Conservation (phyloP, 2,329 filamentous ascomycete genomes). For the Paradendryphiella salina region DNA sequence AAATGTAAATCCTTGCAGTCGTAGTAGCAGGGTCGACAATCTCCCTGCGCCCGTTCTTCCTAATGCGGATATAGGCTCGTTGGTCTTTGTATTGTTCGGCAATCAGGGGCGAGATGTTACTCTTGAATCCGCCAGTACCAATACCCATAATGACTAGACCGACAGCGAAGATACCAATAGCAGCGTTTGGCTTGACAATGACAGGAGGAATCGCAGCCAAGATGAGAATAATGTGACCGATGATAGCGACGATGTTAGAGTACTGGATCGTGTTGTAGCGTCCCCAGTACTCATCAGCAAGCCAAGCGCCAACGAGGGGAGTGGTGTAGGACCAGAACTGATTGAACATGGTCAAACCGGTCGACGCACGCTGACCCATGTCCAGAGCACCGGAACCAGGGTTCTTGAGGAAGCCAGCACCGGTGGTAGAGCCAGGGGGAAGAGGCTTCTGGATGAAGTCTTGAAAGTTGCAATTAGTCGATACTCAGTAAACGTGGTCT, state of each 20-base stretch:
- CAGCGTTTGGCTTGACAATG: conserved; percentile 54
- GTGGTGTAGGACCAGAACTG: conserved; percentile 62
- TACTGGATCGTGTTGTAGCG: conserved; percentile 63
- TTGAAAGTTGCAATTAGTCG: conserved; percentile 22
- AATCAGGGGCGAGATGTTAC: conserved; percentile 60
- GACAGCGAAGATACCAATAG: conserved; percentile 58
- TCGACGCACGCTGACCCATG: conserved; percentile 59
- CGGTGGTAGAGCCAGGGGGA: conserved; percentile 39
- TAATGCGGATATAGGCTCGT: conserved; percentile 36
- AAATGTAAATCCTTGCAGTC: conserved; percentile 63
- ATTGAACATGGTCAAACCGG: conserved; percentile 58
- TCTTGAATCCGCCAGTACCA: conserved; percentile 71
- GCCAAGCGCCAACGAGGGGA: conserved; percentile 61
- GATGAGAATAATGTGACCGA: conserved; percentile 60
- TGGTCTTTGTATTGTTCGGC: conserved; percentile 60
- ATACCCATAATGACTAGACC: conserved; percentile 66
- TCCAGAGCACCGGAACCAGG: conserved; percentile 55
- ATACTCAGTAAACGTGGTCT: not conserved
- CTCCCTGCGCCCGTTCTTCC: conserved; percentile 54
- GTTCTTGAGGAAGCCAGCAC: conserved; percentile 41
- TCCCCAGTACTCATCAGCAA: conserved; percentile 64
- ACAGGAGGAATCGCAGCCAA: conserved; percentile 59
- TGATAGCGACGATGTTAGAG: conserved; percentile 62
- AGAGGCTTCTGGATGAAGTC: conserved; percentile 47
- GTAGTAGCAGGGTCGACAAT: conserved; percentile 69